Base-by-base conservation (phyloP, 768 basidiomycete genomes). In the Phlebiopsis flavidoalba region DNA sequence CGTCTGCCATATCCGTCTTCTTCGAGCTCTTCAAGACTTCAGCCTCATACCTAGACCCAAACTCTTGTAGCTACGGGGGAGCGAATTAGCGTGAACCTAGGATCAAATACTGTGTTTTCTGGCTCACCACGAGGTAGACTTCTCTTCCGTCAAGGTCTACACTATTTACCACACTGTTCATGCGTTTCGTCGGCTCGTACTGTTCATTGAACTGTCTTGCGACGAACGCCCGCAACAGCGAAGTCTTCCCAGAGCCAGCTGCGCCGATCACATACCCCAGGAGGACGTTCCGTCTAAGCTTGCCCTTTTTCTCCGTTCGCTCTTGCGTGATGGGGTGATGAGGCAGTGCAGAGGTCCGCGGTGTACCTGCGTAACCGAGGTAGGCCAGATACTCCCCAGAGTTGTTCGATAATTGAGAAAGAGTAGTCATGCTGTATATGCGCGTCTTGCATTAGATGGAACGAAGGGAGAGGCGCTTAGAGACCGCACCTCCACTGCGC, bases 121-220 rank as follows among this genome's bases (percentile, higher is more conserved):
- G 15, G 85, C 94, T 71, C 64, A 98, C 96, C 69, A 99, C 90
- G 19, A 99, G 81, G 71, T 98, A 98, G 75, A 96, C 97, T 73
- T 99, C 96, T 47, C 85, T 87, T 17, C 96, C 96, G 62, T 89
- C 87, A 63, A 96, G 93, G 74, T 96, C 95, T 55, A 98, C 95
- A 1, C 89, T 84, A 72, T 96, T 97, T 48, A 99, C 96, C 21
- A 96, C 95, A 64, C 87, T 95, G 62, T 93, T 84, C 74, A 91
- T 83, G 74, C 89, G 91, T 70, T 83, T 92, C 58, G 96, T 98
- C 5, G 95, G 93, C 66, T 94, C 91, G 69, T 95, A 96, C 4
- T 74, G 75, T 36, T 84, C 79, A 54, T 73, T 80, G 69, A 88
- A 93, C 19, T 87, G 80, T 71, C 95, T 95, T 53, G 89, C 87